Evolutionary conservation across 768 basidiomycete genomes (phyloP), one percentile per base, ranked within the genome.

Genomic region (Glaciozyma martinii): DNA sequence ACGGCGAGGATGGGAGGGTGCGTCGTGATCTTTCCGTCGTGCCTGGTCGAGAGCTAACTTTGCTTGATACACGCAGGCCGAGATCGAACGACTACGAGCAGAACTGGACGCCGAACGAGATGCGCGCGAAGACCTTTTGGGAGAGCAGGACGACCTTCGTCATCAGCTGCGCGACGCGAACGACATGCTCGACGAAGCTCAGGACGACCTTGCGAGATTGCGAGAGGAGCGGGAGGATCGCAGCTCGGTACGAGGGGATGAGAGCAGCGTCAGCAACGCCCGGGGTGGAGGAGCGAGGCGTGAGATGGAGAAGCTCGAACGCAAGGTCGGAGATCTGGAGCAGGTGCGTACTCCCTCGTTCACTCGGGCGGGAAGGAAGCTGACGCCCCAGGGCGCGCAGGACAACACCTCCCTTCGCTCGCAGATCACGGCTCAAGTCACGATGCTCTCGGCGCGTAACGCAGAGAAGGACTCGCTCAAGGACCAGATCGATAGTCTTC

Each of bases 31-130:
- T n/a, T 21, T n/a, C 9, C 18, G 4, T 4, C 32, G 43, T 21
- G 60, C 21, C 18, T 57, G 21, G 32, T 21, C 21, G 37, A 23
- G 29, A 9, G 37, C 23, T 12, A 32, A 15, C 18, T 7, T 30
- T 9, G 1, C 12, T 10, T 40, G 10, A 12, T 10, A 18, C 43
- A n/a, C 37, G 7, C 59, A 74, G 66, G 66, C 67, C 33, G 90
- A 92, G 77, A 84, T 91, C 58, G 85, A 88, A 43, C 80, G 85
- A 12, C 77, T 92, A 47, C 80, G 82, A 42, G 82, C 84, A 19
- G 83, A 86, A 27, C 80, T 90, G 37, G 80, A 80, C 6, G 79
- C 75, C 18, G 78, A 80, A 61, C 73, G 86, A 33, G 83, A 85
- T 23, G 85, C 85, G 44, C 82, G 85, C 60, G 84, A 83, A 23